Percentiles rank a stretch among this genome's conserved stretches.
phyloP scores from a whole-genome alignment of 73 alveolate species.

The Paraurostyla sp. region DNA sequence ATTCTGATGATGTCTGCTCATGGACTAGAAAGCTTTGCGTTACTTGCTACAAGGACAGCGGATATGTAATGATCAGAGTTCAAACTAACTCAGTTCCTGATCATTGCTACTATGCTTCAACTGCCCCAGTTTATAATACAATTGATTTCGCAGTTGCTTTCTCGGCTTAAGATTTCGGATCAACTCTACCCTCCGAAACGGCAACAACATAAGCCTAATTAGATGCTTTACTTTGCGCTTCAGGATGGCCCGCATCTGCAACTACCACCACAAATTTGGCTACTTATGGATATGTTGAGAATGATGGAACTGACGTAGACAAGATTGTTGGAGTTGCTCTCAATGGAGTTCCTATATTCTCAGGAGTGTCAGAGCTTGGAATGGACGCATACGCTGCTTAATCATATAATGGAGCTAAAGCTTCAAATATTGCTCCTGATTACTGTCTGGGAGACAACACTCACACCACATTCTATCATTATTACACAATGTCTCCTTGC shows the following conservation, averaged over 20 bases:
- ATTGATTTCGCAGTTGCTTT: background rate
- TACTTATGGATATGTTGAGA: background rate
- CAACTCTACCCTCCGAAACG: too few species aligned
- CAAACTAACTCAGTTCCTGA: slow-evolving; percentile 24
- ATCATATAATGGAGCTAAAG: background rate
- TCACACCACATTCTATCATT: background rate
- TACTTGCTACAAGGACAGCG: background rate
- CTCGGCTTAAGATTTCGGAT: too few species aligned
- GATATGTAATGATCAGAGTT: background rate
- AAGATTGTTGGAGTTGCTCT: background rate
- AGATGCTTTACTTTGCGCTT: background rate
- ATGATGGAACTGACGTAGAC: background rate
- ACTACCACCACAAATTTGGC: background rate
- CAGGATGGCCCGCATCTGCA: background rate
- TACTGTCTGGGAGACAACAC: background rate
- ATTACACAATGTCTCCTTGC: background rate
- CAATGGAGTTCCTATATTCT: background rate
- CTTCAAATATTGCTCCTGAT: background rate
- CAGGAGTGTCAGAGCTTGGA: slow-evolving; percentile 2
- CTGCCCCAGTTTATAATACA: background rate
- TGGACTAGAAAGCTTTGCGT: slow-evolving; percentile 15
- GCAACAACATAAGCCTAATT: background rate
- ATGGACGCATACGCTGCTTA: background rate
- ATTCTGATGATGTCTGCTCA: background rate
- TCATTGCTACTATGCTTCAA: slow-evolving; percentile 3